Evolutionary conservation across 2,329 filamentous ascomycete genomes (phyloP).

Genomic region (Tolypocladium amazonense): DNA sequence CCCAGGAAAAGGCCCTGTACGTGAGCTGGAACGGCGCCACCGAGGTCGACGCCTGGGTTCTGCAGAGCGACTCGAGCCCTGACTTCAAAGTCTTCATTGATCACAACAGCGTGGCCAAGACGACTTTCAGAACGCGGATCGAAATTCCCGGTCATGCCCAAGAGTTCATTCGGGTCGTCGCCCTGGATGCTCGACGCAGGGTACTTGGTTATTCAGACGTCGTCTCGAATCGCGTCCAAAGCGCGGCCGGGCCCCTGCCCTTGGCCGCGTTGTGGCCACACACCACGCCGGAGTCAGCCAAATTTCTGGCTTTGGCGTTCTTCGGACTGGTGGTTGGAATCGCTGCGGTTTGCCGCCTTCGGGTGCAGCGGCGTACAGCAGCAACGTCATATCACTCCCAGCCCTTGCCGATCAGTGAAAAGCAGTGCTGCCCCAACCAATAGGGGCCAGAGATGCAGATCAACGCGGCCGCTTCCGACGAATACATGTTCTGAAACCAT

Average conservation of each 20-base stretch:
- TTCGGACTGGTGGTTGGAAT: background rate
- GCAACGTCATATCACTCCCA: background rate
- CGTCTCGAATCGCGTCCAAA: background rate
- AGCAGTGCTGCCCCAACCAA: background rate
- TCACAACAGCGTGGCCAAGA: constrained; percentile 7
- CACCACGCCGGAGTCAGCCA: background rate
- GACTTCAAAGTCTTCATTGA: constrained; percentile 3
- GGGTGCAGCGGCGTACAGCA: too few relatives aligned
- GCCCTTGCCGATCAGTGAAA: background rate
- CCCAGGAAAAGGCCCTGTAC: constrained; percentile 20
- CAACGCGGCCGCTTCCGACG: background rate
- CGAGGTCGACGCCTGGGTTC: constrained; percentile 31
- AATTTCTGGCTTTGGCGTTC: background rate
- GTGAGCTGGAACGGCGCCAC: constrained; percentile 46
- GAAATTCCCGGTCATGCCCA: constrained; percentile 5
- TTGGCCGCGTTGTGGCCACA: background rate
- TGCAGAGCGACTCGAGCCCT: constrained; percentile 10
- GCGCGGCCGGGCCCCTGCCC: background rate
- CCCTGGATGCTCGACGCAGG: constrained; percentile 5
- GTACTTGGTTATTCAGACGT: background rate
- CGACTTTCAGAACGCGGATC: constrained; percentile 11
- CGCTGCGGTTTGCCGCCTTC: background rate
- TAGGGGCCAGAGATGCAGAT: background rate
- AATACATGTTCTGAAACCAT: background rate
- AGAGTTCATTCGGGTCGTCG: constrained; percentile 10